A percentile compares a stretch with the other conserved stretches of the same genome.
Evolutionary conservation across 345 rosid species (phyloP).

Genomic region (Atalantia buxifolia): DNA sequence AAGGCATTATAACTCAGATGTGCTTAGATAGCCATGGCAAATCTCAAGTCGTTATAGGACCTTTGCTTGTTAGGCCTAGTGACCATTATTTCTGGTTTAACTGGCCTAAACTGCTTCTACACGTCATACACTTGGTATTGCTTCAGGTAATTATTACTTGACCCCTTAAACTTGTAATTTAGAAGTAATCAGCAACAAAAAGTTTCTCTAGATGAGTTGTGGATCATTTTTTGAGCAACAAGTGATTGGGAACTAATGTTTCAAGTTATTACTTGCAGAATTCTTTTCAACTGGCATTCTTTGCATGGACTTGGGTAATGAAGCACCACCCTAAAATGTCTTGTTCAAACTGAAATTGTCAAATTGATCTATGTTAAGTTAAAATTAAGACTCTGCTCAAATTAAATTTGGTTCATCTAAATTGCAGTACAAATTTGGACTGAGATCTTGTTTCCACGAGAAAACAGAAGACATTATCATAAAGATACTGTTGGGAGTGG

Average conservation of each 20-base stretch:
- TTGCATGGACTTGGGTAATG: slow-evolving; percentile 83
- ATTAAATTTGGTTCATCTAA: slow-evolving; percentile 6
- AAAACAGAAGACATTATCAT: slow-evolving; percentile 38
- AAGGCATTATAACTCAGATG: slow-evolving; percentile 54
- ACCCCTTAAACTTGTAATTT: background rate
- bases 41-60: slow-evolving; percentile 52
- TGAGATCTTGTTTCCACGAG: slow-evolving; percentile 55
- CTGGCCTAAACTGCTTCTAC: slow-evolving; percentile 49
- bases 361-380: background rate
- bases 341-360: no score
- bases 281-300: slow-evolving; percentile 84
- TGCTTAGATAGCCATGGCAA: slow-evolving; percentile 47
- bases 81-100: slow-evolving; percentile 63
- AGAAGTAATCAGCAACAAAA: background rate
- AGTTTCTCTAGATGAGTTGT: background rate
- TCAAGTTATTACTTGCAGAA: slow-evolving; percentile 41
- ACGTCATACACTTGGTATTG: slow-evolving; percentile 50
- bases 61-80: slow-evolving; percentile 57
- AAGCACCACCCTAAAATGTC: no score
- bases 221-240: background rate
- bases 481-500: slow-evolving; percentile 42
- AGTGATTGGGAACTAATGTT: no score
- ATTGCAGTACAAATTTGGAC: slow-evolving; percentile 52
- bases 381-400: background rate
- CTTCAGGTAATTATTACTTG: slow-evolving; percentile 39